These are phyloP conservation scores for Gossypium australe DNA, from an alignment of 345 rosid genomes.

Conservation along the genomic window DNA sequence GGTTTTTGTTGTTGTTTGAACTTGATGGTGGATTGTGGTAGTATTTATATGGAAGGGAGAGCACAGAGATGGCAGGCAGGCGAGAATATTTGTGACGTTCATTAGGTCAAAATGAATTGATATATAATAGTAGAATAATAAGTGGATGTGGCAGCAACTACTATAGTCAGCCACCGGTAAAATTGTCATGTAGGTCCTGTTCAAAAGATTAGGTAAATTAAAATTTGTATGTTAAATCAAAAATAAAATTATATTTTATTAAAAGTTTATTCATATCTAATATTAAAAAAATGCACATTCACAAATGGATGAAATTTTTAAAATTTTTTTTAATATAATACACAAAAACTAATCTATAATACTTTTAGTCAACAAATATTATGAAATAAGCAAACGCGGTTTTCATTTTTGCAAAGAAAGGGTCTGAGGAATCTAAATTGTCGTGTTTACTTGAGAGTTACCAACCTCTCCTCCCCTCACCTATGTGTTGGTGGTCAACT, in stretches of 20 bases:
- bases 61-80: not conserved
- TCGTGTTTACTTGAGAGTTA: not conserved
- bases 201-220: too few species aligned
- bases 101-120: not conserved
- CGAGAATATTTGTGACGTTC: slow-evolving; percentile 16
- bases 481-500: not conserved
- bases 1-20: not conserved
- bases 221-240: too few species aligned
- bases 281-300: too few species aligned
- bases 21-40: not conserved
- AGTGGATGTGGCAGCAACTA: slow-evolving; percentile 1
- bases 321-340: too few species aligned
- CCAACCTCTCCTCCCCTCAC: not conserved
- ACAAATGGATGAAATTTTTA: too few species aligned
- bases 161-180: not conserved
- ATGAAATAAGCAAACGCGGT: not conserved
- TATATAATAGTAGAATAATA: not conserved
- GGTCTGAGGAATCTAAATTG: not conserved
- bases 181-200: too few species aligned
- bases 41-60: not conserved
- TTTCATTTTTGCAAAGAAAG: not conserved
- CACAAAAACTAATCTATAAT: too few species aligned
- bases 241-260: too few species aligned
- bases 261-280: too few species aligned
- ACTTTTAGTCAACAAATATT: not conserved